Percentiles rank a stretch among this genome's conserved stretches.
Evolutionary conservation across 2,329 filamentous ascomycete species (phyloP).

Genomic region (Cryphonectria parasitica): DNA sequence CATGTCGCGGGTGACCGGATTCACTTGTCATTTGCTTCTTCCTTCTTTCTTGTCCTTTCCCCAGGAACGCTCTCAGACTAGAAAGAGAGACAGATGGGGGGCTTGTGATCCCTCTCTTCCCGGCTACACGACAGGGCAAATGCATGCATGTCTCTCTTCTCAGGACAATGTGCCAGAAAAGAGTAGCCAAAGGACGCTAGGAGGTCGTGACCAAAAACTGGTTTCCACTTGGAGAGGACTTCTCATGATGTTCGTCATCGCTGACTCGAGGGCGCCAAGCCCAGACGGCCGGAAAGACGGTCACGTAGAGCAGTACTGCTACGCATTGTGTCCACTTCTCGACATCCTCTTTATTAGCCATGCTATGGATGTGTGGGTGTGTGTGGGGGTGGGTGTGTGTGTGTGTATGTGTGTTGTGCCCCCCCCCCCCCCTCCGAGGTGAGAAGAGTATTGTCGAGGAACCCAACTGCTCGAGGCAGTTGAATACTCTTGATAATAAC

Average conservation of each 20-base stretch:
- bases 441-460: not conserved
- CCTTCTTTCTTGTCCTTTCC: not conserved
- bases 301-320: not conserved
- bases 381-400: not conserved
- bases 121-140: slow-evolving; percentile 23
- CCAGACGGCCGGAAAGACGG: not conserved
- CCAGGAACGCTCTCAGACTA: not conserved
- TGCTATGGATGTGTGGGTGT: not conserved
- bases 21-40: not conserved
- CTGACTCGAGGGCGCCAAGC: not conserved
- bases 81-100: not conserved
- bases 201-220: not conserved
- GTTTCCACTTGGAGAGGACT: not conserved
- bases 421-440: too few species aligned
- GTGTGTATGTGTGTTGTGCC: too few species aligned
- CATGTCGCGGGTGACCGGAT: not conserved
- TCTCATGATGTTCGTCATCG: not conserved
- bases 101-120: slow-evolving; percentile 1
- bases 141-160: slow-evolving; percentile 24
- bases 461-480: not conserved
- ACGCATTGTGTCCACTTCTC: not conserved
- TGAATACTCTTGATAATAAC: not conserved
- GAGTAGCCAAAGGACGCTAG: slow-evolving; percentile 3
- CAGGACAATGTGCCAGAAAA: slow-evolving; percentile 10
- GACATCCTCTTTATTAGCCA: not conserved